A percentile compares a stretch with the other conserved stretches of the same genome.
Conservation (phyloP, 2,329 filamentous ascomycete genomes). For the Pseudocercospora ulei region DNA sequence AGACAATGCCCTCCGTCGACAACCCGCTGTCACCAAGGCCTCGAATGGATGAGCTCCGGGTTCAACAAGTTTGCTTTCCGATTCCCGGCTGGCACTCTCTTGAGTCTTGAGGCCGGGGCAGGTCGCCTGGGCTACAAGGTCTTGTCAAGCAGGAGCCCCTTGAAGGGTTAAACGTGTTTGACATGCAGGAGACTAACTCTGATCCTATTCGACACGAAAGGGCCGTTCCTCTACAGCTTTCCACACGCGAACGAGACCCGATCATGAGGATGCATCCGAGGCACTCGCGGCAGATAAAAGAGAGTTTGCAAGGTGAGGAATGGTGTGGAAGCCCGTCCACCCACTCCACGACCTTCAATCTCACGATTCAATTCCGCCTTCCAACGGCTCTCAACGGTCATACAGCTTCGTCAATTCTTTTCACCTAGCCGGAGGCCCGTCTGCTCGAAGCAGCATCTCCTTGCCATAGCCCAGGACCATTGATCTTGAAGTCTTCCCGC, state of each 20-base stretch:
- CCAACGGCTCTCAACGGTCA: constrained; percentile 8
- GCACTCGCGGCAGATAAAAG: constrained; percentile 9
- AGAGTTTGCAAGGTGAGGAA: constrained; percentile 15
- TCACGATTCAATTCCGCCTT: background rate
- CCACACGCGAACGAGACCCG: background rate
- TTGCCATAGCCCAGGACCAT: background rate
- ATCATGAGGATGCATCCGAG: constrained; percentile 4
- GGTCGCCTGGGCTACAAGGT: background rate
- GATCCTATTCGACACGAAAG: no score
- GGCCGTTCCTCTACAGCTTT: no score
- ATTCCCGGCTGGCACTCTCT: no score
- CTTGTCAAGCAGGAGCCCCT: constrained; percentile 4
- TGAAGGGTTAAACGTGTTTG: no score
- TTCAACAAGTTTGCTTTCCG: no score
- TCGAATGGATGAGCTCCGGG: no score
- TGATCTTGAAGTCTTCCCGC: background rate
- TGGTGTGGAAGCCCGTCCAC: constrained; percentile 14
- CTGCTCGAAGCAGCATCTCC: constrained; percentile 2
- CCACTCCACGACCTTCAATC: constrained; percentile 5
- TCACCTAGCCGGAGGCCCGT: background rate
- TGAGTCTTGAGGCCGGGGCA: background rate
- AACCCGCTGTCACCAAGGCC: no score
- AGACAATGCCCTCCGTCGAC: no score
- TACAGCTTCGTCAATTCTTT: background rate
- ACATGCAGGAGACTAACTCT: no score